These are phyloP conservation scores for Colletotrichum trifolii DNA, from an alignment of 2,329 filamentous ascomycete species.

Conservation along the genomic window DNA sequence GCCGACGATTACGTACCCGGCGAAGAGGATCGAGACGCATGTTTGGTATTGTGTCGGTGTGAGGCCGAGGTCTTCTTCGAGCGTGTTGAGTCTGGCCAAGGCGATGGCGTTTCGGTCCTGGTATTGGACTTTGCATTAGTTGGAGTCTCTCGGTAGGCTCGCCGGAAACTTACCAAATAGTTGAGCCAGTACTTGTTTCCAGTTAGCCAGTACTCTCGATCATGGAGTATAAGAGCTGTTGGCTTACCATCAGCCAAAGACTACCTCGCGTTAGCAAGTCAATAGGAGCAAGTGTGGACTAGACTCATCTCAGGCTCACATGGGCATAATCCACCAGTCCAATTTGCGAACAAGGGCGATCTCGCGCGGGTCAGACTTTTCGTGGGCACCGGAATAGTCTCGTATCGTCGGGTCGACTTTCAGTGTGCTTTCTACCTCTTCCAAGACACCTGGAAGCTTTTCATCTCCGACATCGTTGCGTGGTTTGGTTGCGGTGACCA, in stretches of 20 bases:
- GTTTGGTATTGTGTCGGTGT: conserved; percentile 42
- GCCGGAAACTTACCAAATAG: conserved; percentile 40
- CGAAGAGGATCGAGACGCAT: conserved; percentile 32
- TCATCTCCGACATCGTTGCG: not conserved
- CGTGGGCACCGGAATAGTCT: conserved; percentile 52
- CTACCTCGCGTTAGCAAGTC: not conserved
- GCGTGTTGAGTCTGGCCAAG: conserved; percentile 63
- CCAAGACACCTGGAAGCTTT: not conserved
- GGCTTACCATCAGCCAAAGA: conserved; percentile 21
- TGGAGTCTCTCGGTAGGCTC: not conserved
- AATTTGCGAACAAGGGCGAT: conserved; percentile 53
- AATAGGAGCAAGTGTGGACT: not conserved
- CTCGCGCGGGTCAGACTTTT: conserved; percentile 52
- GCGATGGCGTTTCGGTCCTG: conserved; percentile 65
- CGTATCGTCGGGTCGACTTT: not conserved
- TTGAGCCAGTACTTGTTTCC: conserved; percentile 36
- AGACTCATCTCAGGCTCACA: not conserved
- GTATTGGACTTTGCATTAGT: too few species aligned
- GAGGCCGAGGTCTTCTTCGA: conserved; percentile 63
- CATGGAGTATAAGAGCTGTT: fast-evolving
- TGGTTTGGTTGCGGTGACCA: not conserved
- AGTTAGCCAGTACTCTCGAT: not conserved
- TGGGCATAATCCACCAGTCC: conserved; percentile 51
- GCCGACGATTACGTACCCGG: conserved; percentile 45
- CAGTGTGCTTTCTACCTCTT: conserved; percentile 6